A percentile compares a stretch with the other conserved stretches of the same genome.
Conservation (phyloP, 371 early-diverging fungal species). For the Circinella minor region DNA sequence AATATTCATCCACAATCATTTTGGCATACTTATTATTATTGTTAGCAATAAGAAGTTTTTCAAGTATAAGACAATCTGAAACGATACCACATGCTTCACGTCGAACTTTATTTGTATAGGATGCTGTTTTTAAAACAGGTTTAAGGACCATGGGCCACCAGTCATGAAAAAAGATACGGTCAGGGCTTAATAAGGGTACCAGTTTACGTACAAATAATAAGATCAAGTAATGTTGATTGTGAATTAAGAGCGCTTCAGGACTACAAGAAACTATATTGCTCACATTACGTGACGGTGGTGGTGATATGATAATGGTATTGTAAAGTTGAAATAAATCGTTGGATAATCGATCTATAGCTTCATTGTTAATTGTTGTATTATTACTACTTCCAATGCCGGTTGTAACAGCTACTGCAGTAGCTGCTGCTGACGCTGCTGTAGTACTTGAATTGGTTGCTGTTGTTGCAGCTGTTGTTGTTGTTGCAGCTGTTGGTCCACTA, state of each 20-base stretch:
- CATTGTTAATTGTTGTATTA: constrained; percentile 8
- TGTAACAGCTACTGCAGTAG: constrained; percentile 4
- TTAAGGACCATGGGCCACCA: constrained; percentile 38
- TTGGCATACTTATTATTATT: constrained; percentile 24
- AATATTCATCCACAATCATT: constrained; percentile 37
- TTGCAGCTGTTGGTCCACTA: no score
- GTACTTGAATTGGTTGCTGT: constrained; percentile 15
- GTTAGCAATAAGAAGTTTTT: constrained; percentile 16
- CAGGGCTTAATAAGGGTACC: constrained; percentile 37
- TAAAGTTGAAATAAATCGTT: constrained; percentile 36
- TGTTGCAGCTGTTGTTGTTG: background rate
- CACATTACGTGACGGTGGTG: constrained; percentile 16
- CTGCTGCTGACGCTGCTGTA: background rate
- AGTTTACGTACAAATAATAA: constrained; percentile 41
- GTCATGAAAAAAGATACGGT: constrained; percentile 32
- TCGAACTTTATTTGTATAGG: constrained; percentile 41
- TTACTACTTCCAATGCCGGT: background rate
- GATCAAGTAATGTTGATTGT: constrained; percentile 44
- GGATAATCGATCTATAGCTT: constrained; percentile 43
- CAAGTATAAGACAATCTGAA: constrained; percentile 28
- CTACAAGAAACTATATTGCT: constrained; percentile 30
- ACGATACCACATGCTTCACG: constrained; percentile 39
- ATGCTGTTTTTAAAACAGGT: constrained; percentile 37
- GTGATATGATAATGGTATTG: constrained; percentile 22
- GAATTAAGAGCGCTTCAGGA: constrained; percentile 25